These are phyloP conservation scores for Dryadomyces quercivorus DNA, from an alignment of 2,329 filamentous ascomycete genomes.

Conservation along the genomic window DNA sequence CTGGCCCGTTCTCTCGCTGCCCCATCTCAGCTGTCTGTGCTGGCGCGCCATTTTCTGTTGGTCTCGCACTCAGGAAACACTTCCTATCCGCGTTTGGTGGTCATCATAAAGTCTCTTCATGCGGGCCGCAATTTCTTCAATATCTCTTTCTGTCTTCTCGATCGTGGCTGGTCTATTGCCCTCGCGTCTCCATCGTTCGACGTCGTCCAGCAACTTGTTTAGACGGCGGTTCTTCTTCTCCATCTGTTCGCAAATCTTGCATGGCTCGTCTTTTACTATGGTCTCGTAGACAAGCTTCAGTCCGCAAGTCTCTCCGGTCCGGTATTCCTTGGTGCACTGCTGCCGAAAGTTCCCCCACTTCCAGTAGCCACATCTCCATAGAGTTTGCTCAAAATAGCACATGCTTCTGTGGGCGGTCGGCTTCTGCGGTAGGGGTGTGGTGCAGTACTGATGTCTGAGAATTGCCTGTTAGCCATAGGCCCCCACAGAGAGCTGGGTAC, in stretches of 20 bases:
- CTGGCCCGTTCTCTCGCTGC: background rate
- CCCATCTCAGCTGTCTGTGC: background rate
- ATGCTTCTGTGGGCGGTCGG: constrained; percentile 36
- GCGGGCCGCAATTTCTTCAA: constrained; percentile 51
- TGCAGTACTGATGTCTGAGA: background rate
- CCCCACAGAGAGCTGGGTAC: too few relatives aligned
- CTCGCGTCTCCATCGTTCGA: constrained; percentile 66
- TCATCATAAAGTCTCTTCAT: constrained; percentile 35
- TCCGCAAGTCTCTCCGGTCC: constrained; percentile 91
- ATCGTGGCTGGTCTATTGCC: constrained; percentile 64
- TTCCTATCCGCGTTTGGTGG: background rate
- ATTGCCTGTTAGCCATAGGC: background rate
- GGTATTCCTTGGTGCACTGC: constrained; percentile 90
- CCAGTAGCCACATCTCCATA: constrained; percentile 79
- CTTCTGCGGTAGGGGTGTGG: background rate
- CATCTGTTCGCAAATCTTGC: constrained; percentile 80
- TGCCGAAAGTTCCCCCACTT: constrained; percentile 89
- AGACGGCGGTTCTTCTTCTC: constrained; percentile 71
- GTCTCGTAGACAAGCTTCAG: constrained; percentile 80
- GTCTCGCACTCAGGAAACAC: background rate
- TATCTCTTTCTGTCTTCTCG: constrained; percentile 57
- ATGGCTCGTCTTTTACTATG: constrained; percentile 49
- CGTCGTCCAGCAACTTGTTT: constrained; percentile 60
- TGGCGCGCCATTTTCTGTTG: background rate
- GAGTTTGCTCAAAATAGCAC: constrained; percentile 93